Evolutionary conservation across 2,329 filamentous ascomycete genomes (phyloP).

Genomic region (Penicillium italicum): DNA sequence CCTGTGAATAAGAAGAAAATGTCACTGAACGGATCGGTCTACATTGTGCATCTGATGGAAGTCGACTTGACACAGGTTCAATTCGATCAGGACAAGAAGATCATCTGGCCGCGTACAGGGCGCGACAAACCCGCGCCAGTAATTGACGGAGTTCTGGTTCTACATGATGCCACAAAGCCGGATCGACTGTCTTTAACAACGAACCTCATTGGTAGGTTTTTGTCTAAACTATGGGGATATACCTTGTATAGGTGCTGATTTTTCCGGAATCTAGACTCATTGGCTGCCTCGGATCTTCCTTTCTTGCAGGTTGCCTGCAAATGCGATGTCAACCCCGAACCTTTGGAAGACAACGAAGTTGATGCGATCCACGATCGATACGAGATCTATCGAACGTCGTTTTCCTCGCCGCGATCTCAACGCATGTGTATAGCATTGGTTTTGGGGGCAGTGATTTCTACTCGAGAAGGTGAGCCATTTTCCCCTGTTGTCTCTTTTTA

Average conservation of each 20-base stretch:
- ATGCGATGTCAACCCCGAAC: constrained; percentile 68
- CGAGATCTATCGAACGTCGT: constrained; percentile 69
- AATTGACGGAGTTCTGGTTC: constrained; percentile 76
- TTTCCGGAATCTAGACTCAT: constrained; percentile 54
- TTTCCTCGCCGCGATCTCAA: constrained; percentile 66
- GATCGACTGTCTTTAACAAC: constrained; percentile 71
- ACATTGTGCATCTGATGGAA: constrained; percentile 57
- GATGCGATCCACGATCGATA: constrained; percentile 69
- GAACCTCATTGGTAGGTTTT: constrained; percentile 69
- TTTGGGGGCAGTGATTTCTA: constrained; percentile 65
- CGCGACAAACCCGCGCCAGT: constrained; percentile 67
- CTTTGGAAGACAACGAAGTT: constrained; percentile 60
- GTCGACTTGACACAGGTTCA: constrained; percentile 52
- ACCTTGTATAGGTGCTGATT: not conserved
- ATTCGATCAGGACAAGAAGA: constrained; percentile 46
- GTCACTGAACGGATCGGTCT: constrained; percentile 54
- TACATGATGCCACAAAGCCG: constrained; percentile 83
- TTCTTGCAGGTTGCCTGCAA: constrained; percentile 83
- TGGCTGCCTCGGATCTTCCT: constrained; percentile 69
- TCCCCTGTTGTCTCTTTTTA: not conserved
- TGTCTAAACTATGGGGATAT: not conserved
- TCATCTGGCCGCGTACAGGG: constrained; percentile 51
- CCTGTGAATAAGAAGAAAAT: constrained; percentile 51
- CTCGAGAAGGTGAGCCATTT: constrained; percentile 61
- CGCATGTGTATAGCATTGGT: constrained; percentile 73